Evolutionary conservation across 345 rosid genomes (phyloP).

Genomic region (Ceriops tagal): DNA sequence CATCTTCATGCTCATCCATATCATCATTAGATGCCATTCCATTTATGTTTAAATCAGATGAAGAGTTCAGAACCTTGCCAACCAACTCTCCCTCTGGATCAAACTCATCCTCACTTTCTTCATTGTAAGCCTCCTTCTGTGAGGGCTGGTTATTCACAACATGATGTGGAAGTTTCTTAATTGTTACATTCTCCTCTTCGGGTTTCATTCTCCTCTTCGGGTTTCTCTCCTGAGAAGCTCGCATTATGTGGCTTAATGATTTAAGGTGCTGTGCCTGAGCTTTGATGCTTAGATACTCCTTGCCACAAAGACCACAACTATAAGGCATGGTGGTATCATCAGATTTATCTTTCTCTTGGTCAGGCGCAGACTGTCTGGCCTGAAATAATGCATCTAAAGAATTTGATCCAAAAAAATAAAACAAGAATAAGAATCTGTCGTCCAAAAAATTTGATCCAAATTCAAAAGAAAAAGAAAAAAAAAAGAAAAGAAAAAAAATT

Average conservation of each 20-base stretch:
- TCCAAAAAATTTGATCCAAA: not conserved
- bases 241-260: conserved; percentile 53
- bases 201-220: conserved; percentile 46
- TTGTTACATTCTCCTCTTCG: conserved; percentile 45
- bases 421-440: not conserved
- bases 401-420: too few relatives aligned
- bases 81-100: conserved; percentile 69
- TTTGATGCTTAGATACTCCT: conserved; percentile 79
- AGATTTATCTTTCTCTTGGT: conserved; percentile 52
- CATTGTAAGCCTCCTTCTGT: conserved; percentile 19
- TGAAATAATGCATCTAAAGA: too few relatives aligned
- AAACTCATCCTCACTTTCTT: conserved; percentile 58
- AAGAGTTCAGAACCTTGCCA: conserved; percentile 46
- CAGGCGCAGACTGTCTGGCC: conserved; percentile 71
- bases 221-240: conserved; percentile 53
- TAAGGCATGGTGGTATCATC: conserved; percentile 37
- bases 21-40: conserved; percentile 29
- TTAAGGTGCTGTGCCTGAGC: conserved; percentile 84
- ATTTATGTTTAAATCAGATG: conserved; percentile 50
- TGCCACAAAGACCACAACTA: conserved; percentile 66
- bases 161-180: conserved; percentile 59
- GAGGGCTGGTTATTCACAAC: conserved; percentile 25
- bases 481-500: too few relatives aligned
- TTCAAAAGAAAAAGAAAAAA: too few relatives aligned
- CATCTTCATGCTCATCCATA: conserved; percentile 43